Evolutionary conservation across 2,329 filamentous ascomycete genomes (phyloP).

Genomic region (Magnaporthiopsis incrustans): DNA sequence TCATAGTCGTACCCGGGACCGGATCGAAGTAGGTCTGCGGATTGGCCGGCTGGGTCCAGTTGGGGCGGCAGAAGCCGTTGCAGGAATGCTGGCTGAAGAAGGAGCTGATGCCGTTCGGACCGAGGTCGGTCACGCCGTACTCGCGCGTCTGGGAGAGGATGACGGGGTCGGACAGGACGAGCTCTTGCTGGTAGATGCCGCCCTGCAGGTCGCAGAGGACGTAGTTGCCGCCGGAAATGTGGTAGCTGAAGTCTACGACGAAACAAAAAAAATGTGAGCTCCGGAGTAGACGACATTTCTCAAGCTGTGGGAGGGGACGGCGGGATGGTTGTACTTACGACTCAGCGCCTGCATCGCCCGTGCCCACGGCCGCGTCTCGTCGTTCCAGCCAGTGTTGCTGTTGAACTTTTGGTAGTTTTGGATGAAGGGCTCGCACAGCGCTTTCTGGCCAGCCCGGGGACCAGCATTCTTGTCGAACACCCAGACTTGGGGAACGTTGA

Average conservation of each 20-base stretch:
- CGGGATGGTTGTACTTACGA: too few species aligned
- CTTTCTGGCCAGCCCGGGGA: slow-evolving; percentile 13
- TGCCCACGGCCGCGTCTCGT: slow-evolving; percentile 22
- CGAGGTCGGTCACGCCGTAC: slow-evolving; percentile 31
- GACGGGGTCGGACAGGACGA: slow-evolving; percentile 32
- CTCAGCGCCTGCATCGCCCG: slow-evolving; percentile 25
- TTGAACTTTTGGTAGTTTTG: slow-evolving; percentile 34
- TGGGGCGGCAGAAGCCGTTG: slow-evolving; percentile 21
- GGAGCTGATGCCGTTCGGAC: slow-evolving; percentile 27
- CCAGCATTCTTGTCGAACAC: slow-evolving; percentile 11
- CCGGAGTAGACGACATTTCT: too few species aligned
- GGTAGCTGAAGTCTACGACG: slow-evolving; percentile 33
- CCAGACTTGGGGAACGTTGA: slow-evolving; percentile 29
- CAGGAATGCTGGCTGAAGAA: slow-evolving; percentile 31
- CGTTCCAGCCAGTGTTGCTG: slow-evolving; percentile 32
- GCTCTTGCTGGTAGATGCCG: slow-evolving; percentile 26
- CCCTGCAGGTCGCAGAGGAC: slow-evolving; percentile 35
- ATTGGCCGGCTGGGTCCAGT: slow-evolving; percentile 16
- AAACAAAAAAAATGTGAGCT: slow-evolving; percentile 16
- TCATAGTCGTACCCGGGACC: slow-evolving; percentile 6
- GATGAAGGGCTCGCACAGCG: slow-evolving; percentile 30
- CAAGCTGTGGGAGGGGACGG: too few species aligned
- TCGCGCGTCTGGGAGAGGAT: slow-evolving; percentile 28
- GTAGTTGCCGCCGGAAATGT: slow-evolving; percentile 26
- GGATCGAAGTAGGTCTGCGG: neutral